A percentile compares a stretch with the other conserved stretches of the same genome.
Evolutionary conservation across 192 early-diverging fungal genomes (phyloP).

Genomic region (Coemansia sp.): DNA sequence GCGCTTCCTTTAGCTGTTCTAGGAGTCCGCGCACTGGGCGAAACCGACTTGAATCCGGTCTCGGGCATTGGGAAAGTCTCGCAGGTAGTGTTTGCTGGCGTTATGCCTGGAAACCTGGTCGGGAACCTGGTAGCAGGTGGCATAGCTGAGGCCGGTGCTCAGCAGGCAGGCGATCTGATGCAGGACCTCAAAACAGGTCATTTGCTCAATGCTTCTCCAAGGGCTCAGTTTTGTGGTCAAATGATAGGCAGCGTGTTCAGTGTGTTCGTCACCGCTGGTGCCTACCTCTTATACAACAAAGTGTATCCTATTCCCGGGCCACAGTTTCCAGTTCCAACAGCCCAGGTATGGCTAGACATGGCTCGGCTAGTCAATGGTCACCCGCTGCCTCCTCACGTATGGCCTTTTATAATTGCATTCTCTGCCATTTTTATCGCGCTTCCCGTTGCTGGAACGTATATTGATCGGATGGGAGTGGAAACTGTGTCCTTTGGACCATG

Average conservation of each 20-base stretch:
- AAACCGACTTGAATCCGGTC: slow-evolving; percentile 82
- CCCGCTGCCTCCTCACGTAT: slow-evolving; percentile 64
- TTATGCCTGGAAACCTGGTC: slow-evolving; percentile 68
- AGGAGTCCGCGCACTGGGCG: slow-evolving; percentile 78
- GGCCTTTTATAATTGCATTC: slow-evolving; percentile 61
- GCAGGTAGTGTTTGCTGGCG: slow-evolving; percentile 79
- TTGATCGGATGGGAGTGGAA: slow-evolving; percentile 9
- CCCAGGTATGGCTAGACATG: slow-evolving; percentile 78
- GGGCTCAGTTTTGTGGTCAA: slow-evolving; percentile 83
- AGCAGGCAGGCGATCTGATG: slow-evolving; percentile 75
- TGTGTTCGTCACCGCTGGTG: slow-evolving; percentile 68
- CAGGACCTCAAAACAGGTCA: slow-evolving; percentile 87
- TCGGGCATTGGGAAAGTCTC: slow-evolving; percentile 82
- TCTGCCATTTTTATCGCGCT: slow-evolving; percentile 57
- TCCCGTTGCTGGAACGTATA: slow-evolving; percentile 14
- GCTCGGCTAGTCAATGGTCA: slow-evolving; percentile 74
- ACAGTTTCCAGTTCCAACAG: slow-evolving; percentile 71
- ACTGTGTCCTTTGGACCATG: slow-evolving; percentile 4
- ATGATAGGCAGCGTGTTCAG: slow-evolving; percentile 75
- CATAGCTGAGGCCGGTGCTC: slow-evolving; percentile 73
- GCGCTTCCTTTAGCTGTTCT: slow-evolving; percentile 76
- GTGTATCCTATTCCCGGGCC: slow-evolving; percentile 71
- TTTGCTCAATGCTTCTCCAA: slow-evolving; percentile 75
- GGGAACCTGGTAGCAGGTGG: slow-evolving; percentile 78
- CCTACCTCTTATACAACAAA: slow-evolving; percentile 67